Percentiles rank a stretch among this genome's conserved stretches.
Evolutionary conservation across 164 flowering plant species (phyloP).

Genomic region (Piper longum): DNA sequence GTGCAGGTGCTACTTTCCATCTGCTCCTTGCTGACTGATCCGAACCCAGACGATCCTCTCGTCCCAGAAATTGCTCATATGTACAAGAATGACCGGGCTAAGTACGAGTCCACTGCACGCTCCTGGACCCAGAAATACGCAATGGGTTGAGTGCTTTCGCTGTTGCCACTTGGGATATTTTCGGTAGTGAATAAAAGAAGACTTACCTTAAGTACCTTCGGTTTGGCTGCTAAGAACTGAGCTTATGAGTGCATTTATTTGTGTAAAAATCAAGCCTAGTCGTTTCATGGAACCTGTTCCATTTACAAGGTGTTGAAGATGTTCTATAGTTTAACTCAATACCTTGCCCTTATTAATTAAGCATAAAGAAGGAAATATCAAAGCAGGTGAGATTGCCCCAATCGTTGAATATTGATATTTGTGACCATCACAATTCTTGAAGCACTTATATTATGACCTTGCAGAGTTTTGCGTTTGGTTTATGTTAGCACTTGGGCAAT

Average conservation of each 20-base stretch:
- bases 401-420: too few relatives aligned
- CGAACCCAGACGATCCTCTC: slow-evolving; percentile 57
- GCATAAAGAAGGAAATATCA: too few relatives aligned
- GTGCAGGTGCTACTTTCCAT: slow-evolving; percentile 44
- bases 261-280: background rate
- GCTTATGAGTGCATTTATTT: background rate
- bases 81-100: slow-evolving; percentile 50
- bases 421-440: too few relatives aligned
- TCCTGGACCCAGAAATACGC: slow-evolving; percentile 66
- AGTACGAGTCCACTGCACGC: slow-evolving; percentile 46
- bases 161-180: background rate
- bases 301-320: too few relatives aligned
- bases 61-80: slow-evolving; percentile 63
- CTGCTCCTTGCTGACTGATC: slow-evolving; percentile 51
- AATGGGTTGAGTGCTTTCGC: slow-evolving; percentile 21
- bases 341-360: background rate
- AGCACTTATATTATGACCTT: too few relatives aligned
- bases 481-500: too few relatives aligned
- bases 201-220: background rate
- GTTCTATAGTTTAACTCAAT: background rate
- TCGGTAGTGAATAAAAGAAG: slow-evolving; percentile 13
- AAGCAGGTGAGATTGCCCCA: too few relatives aligned
- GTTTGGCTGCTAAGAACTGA: background rate
- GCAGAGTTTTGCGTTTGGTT: too few relatives aligned
- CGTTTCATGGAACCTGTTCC: background rate